Percentiles rank a stretch among this genome's conserved stretches.
Conservation (phyloP, 441 rosid genomes). For the Populus hybrid region DNA sequence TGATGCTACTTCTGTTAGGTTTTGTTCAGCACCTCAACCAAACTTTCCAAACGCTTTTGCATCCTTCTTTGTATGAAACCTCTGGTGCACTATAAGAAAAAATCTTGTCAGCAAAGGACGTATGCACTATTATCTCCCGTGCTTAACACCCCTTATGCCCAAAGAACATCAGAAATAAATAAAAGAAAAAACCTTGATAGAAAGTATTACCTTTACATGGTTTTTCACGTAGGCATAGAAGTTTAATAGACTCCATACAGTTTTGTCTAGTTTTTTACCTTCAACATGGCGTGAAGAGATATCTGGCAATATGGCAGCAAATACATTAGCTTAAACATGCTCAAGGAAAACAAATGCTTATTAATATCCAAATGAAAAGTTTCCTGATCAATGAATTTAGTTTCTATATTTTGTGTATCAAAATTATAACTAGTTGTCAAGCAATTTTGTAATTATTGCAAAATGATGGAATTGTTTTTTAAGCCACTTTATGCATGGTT, state of each 20-base stretch:
- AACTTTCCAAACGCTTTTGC: constrained; percentile 64
- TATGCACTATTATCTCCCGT: constrained; percentile 1
- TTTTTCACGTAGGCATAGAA: constrained; percentile 72
- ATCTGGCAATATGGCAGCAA: constrained; percentile 38
- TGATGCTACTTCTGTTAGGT: constrained; percentile 11
- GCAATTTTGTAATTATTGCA: neutral
- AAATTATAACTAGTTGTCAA: neutral
- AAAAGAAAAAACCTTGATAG: neutral
- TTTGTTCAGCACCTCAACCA: constrained; percentile 61
- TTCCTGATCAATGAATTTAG: neutral
- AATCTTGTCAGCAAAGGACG: constrained; percentile 17
- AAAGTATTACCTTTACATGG: constrained; percentile 65
- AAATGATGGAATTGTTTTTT: constrained; percentile 3
- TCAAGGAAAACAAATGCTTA: constrained; percentile 5
- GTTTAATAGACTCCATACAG: constrained; percentile 72
- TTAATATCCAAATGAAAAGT: neutral
- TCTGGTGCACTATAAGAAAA: constrained; percentile 56
- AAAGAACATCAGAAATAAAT: neutral
- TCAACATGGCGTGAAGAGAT: constrained; percentile 56
- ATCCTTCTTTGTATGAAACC: constrained; percentile 82
- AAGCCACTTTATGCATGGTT: neutral
- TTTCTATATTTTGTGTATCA: neutral
- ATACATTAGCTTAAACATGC: constrained; percentile 3
- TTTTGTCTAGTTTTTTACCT: constrained; percentile 70
- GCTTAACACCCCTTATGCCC: neutral